phyloP scores from a whole-genome alignment of 352 stramenopile genomes.

The Phytopythium montanum region DNA sequence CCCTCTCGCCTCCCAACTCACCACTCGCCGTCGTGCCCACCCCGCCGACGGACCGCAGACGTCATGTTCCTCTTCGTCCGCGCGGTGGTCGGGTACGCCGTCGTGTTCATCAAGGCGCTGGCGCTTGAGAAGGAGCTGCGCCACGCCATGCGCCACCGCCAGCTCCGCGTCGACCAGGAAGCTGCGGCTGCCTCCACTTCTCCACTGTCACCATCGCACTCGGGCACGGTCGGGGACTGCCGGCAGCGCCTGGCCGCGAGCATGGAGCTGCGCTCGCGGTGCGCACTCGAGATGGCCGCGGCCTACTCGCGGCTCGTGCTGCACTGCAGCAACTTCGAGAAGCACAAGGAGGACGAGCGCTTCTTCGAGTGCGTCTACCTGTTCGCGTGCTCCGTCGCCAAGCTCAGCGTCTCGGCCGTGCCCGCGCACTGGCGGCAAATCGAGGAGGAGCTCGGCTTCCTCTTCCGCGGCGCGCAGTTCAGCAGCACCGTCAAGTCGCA shows the following conservation, averaged over 20 bases:
- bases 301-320: slow-evolving; percentile 69
- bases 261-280: slow-evolving; percentile 25
- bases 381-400: slow-evolving; percentile 69
- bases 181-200: not conserved
- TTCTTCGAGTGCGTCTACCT: slow-evolving; percentile 85
- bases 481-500: slow-evolving; percentile 55
- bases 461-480: slow-evolving; percentile 76
- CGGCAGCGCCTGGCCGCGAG: slow-evolving; percentile 23
- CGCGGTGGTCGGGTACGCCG: slow-evolving; percentile 57
- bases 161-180: slow-evolving; percentile 18
- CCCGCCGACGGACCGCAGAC: slow-evolving; percentile 21
- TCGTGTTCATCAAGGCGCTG: slow-evolving; percentile 59
- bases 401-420: slow-evolving; percentile 40
- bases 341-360: slow-evolving; percentile 75
- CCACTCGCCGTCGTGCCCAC: no score
- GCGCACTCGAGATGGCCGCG: slow-evolving; percentile 36
- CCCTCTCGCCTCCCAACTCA: not conserved
- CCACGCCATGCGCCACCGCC: slow-evolving; percentile 21
- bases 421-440: slow-evolving; percentile 50
- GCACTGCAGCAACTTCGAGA: slow-evolving; percentile 82
- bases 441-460: slow-evolving; percentile 67
- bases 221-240: slow-evolving; percentile 12
- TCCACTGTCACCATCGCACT: not conserved
- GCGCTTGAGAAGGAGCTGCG: slow-evolving; percentile 39
- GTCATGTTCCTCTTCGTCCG: slow-evolving; percentile 73